Conservation (phyloP, 2,329 filamentous ascomycete genomes). For the Ambrosiella beaveri region DNA sequence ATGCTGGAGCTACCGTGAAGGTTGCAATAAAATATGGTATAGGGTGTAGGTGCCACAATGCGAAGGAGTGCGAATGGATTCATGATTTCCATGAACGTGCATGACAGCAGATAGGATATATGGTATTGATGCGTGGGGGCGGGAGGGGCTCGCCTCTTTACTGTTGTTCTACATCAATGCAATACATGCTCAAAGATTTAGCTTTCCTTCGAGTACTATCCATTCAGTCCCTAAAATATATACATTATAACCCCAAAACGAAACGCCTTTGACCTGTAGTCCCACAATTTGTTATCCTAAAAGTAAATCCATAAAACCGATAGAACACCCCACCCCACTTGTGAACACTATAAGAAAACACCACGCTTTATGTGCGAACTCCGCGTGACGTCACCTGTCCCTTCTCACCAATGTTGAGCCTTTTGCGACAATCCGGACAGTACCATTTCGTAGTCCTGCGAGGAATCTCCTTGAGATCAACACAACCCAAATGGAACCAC, state of each 20-base stretch:
- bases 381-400: conserved; percentile 45
- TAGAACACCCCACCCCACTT: no score
- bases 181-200: no score
- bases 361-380: conserved; percentile 25
- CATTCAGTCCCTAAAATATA: no score
- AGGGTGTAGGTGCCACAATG: not conserved
- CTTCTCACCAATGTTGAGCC: conserved; percentile 44
- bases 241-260: no score
- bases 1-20: not conserved
- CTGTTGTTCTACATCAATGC: no score
- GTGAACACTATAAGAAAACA: not conserved
- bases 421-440: conserved; percentile 55
- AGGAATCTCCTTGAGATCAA: conserved; percentile 50
- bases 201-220: no score
- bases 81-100: not conserved
- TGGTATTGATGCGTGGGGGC: not conserved
- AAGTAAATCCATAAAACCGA: no score
- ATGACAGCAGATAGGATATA: not conserved
- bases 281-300: no score
- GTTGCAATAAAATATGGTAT: not conserved
- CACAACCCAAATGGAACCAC: conserved; percentile 73
- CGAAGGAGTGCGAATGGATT: not conserved
- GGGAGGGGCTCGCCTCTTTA: no score
- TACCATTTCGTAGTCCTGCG: conserved; percentile 68
- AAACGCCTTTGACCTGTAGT: no score